Evolutionary conservation across 805 yeast species (phyloP).

Genomic region (Schwanniomyces vanrijiae): DNA sequence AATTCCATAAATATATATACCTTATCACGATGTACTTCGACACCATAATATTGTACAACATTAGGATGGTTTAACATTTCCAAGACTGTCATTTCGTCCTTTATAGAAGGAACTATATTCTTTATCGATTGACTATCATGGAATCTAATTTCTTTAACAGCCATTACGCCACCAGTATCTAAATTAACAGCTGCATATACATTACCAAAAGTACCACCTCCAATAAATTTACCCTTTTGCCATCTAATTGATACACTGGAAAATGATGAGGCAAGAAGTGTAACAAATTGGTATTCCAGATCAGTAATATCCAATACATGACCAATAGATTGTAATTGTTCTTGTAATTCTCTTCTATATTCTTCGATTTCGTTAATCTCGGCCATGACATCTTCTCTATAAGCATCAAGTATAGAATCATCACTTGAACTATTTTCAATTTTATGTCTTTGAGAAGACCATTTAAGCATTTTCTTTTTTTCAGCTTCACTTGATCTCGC

Average conservation of each 20-base stretch:
- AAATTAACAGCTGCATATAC: slow-evolving; percentile 90
- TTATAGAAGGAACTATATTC: slow-evolving; percentile 81
- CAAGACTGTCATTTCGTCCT: slow-evolving; percentile 94
- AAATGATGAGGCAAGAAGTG: slow-evolving; percentile 83
- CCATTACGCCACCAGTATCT: slow-evolving; percentile 95
- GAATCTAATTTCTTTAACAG: slow-evolving; percentile 91
- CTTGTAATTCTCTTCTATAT: slow-evolving; percentile 44
- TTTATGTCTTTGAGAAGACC: slow-evolving; percentile 54
- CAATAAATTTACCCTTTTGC: slow-evolving; percentile 94
- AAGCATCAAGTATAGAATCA: slow-evolving; percentile 42
- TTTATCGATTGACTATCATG: slow-evolving; percentile 85
- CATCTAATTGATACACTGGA: slow-evolving; percentile 91
- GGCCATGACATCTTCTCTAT: slow-evolving; percentile 66
- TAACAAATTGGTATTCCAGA: slow-evolving; percentile 81
- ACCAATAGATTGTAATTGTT: slow-evolving; percentile 59
- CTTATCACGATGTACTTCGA: slow-evolving; percentile 93
- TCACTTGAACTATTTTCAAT: slow-evolving; percentile 45
- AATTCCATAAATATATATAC: slow-evolving; percentile 97
- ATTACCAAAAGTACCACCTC: slow-evolving; percentile 94
- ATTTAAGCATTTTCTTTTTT: slow-evolving; percentile 52
- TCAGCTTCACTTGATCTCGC: slow-evolving; percentile 81
- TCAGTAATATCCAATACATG: slow-evolving; percentile 86
- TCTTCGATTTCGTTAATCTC: slow-evolving; percentile 66
- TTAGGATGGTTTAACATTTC: slow-evolving; percentile 96
- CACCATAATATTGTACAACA: slow-evolving; percentile 94